A percentile compares a stretch with the other conserved stretches of the same genome.
Evolutionary conservation across 805 yeast species (phyloP).

Genomic region (Cyberlindnera mississippiensis): DNA sequence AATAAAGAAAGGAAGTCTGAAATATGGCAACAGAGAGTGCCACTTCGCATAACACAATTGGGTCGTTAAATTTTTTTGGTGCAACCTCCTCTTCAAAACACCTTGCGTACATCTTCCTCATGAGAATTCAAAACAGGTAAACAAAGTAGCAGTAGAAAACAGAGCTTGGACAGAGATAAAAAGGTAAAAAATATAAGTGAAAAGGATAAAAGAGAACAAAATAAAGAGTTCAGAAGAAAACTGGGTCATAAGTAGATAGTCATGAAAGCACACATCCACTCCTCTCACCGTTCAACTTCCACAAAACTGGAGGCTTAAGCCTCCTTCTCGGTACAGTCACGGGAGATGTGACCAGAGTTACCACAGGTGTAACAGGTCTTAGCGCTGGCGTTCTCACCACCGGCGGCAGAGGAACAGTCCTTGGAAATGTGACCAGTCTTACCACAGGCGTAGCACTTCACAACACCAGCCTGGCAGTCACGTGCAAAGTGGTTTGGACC

Average conservation of each 20-base stretch:
- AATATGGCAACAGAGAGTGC: too few species aligned
- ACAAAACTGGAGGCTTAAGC: not conserved
- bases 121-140: too few species aligned
- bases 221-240: constrained; percentile 7
- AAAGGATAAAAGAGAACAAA: not conserved
- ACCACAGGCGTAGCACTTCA: constrained; percentile 92
- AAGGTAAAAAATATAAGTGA: not conserved
- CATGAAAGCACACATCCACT: constrained; percentile 2
- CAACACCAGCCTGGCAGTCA: constrained; percentile 69
- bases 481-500: constrained; percentile 92
- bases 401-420: constrained; percentile 66
- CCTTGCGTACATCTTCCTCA: too few species aligned
- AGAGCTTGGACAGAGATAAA: too few species aligned
- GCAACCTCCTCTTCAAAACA: too few species aligned
- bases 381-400: constrained; percentile 32
- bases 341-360: constrained; percentile 79
- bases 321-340: constrained; percentile 48
- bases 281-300: constrained; percentile 1
- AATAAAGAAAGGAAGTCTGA: too few species aligned
- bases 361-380: constrained; percentile 44
- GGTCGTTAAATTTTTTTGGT: too few species aligned
- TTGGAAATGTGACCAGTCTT: constrained; percentile 84
- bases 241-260: constrained; percentile 9
- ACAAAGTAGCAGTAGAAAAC: too few species aligned
- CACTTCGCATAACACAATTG: too few species aligned